phyloP scores from a whole-genome alignment of 495 filamentous ascomycete genomes.

The Jackrogersella minutella region DNA sequence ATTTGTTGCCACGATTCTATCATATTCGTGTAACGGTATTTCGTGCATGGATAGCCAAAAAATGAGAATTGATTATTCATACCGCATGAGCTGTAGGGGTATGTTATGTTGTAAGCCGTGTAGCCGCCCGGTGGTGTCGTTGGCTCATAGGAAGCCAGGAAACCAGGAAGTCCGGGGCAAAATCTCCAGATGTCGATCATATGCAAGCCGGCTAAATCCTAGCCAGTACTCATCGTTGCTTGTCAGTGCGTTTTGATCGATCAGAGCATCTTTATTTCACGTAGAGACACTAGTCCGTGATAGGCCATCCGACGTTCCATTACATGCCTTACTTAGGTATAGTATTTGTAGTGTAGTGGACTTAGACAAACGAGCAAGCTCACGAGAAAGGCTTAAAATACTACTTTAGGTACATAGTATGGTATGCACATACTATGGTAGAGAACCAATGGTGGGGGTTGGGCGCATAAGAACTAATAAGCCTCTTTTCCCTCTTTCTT shows the following conservation, averaged over 20 bases:
- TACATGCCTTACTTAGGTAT: no score
- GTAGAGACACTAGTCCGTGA: slow-evolving; percentile 10
- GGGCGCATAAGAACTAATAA: not conserved
- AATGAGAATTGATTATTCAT: not conserved
- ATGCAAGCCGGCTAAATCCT: slow-evolving; percentile 34
- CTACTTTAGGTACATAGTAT: no score
- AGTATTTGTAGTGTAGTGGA: slow-evolving; percentile 12
- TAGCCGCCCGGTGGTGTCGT: not conserved
- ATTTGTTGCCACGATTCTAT: not conserved
- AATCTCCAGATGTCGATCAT: slow-evolving; percentile 29
- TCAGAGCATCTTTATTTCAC: slow-evolving; percentile 3
- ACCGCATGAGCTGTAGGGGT: not conserved
- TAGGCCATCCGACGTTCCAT: slow-evolving; percentile 17
- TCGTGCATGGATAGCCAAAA: not conserved
- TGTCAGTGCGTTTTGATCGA: slow-evolving; percentile 3
- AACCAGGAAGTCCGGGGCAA: slow-evolving; percentile 19
- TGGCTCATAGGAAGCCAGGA: not conserved
- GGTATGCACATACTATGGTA: no score
- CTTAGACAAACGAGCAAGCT: slow-evolving; percentile 11
- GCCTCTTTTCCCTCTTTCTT: no score
- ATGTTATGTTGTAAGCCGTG: slow-evolving; percentile 19
- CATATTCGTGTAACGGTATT: not conserved
- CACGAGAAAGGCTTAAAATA: not conserved
- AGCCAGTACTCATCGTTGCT: not conserved
- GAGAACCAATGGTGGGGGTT: not conserved